phyloP scores from a whole-genome alignment of 495 filamentous ascomycete genomes.

The Rostrohypoxylon terebratum region DNA sequence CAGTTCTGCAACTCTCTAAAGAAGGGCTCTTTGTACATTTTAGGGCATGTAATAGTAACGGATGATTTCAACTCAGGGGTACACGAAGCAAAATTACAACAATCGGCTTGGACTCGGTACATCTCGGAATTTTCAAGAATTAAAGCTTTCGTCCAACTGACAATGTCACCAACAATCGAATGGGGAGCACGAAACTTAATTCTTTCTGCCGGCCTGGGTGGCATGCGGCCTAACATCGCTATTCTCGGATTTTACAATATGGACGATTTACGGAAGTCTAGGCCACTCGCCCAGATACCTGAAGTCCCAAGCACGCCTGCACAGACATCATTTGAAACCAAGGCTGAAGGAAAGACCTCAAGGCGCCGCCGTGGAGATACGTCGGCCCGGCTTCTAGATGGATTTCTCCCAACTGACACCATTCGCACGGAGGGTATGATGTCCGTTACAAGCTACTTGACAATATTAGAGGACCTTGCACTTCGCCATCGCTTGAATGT shows the following conservation, averaged over 20 bases:
- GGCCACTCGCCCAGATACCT: constrained; percentile 52
- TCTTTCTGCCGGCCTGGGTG: constrained; percentile 83
- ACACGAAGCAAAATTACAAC: constrained; percentile 82
- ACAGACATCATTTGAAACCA: constrained; percentile 33
- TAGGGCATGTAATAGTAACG: constrained; percentile 88
- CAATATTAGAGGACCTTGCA: constrained; percentile 84
- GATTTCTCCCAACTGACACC: constrained; percentile 68
- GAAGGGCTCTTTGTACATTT: constrained; percentile 85
- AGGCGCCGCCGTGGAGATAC: constrained; percentile 58
- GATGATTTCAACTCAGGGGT: constrained; percentile 82
- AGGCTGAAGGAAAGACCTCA: constrained; percentile 35
- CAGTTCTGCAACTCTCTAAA: constrained; percentile 94
- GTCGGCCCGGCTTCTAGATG: constrained; percentile 59
- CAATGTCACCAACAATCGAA: constrained; percentile 82
- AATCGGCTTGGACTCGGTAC: constrained; percentile 84
- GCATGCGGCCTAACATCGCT: constrained; percentile 91
- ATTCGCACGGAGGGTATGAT: constrained; percentile 72
- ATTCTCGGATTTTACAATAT: constrained; percentile 80
- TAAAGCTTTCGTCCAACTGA: constrained; percentile 89
- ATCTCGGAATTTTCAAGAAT: constrained; percentile 85
- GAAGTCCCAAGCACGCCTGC: constrained; percentile 46
- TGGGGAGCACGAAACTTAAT: constrained; percentile 89
- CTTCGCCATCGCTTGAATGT: constrained; percentile 86
- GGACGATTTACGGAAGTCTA: constrained; percentile 71
- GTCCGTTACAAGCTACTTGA: constrained; percentile 77